Evolutionary conservation across 257 asterid species (phyloP), one percentile per base, ranked within the genome.

Genomic region (Fraxinus cuspidata): DNA sequence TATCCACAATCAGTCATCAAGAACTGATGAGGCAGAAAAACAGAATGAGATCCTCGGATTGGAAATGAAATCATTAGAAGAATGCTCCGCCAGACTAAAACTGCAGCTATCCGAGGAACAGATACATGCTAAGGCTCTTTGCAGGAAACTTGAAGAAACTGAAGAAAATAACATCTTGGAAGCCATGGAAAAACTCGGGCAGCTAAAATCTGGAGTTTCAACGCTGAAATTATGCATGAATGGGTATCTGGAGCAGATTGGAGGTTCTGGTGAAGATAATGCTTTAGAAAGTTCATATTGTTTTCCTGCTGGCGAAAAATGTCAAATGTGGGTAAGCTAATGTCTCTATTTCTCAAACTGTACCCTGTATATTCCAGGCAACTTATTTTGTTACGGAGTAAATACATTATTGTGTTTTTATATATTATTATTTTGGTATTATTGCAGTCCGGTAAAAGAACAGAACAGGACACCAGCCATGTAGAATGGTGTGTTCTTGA

Each of bases 361-460:
- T 65, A 32, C 42, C 71, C 58, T 71, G 15, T 34, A 75, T 29
- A 15, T 56, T 77, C 75, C 23, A 29, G 58, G 51, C 75, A 23
- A 19, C 74, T 80, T 67, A 15, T 44, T 70, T 70, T 37, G 23
- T 70, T 47, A 40, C 3, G 44, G 44, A 38, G 79, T 23, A 21
- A 60, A 60, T 56, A 23, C 31, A 53, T 27, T 27, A 23, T 60
- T 60, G 32, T 3, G 15, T 63, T 63, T 40, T 63, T 10, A 60
- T 23, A 53, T 19, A 19, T 78, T 73, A 81, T 74, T 74, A 44
- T 78, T 70, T 78, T 74, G 79, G 53, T 82, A 67, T 87, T 88
- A 88, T 81, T 87, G 93, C 98, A 92, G 98, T 79, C 90, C 88
- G 91, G 85, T 82, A 84, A 77, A 70, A 34, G 84, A 83, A 77